These are phyloP conservation scores for Kalanchoe fedtschenkoi DNA, from an alignment of 164 flowering plant species.

Conservation along the genomic window DNA sequence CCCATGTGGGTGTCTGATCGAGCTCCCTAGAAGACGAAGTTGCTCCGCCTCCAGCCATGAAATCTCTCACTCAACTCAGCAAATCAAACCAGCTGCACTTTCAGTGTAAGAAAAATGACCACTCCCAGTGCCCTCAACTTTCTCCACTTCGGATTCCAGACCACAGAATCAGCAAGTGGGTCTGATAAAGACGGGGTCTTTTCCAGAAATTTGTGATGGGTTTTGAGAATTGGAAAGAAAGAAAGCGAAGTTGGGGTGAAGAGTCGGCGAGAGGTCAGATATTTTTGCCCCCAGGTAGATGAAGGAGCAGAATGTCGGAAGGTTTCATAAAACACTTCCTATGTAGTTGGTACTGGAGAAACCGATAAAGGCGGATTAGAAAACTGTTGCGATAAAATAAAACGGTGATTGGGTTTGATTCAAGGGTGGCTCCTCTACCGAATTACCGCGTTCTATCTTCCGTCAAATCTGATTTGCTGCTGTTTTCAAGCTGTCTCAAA, in stretches of 20 bases:
- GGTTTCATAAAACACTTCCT: not conserved
- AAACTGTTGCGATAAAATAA: not conserved
- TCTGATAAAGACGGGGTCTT: not conserved
- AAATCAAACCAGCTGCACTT: not conserved
- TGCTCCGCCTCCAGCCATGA: slow-evolving; percentile 15
- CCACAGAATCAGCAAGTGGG: not conserved
- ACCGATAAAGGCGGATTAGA: not conserved
- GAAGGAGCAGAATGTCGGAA: not conserved
- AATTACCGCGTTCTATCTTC: too few species aligned
- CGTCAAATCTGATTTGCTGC: too few species aligned
- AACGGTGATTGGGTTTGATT: too few species aligned
- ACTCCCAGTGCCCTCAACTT: too few species aligned
- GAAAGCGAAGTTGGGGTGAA: not conserved
- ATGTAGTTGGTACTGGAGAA: too few species aligned
- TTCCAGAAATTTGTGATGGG: not conserved
- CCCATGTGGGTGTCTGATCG: slow-evolving; percentile 88
- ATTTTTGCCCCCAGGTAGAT: too few species aligned
- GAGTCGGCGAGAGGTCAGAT: not conserved
- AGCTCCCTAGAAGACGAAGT: slow-evolving; percentile 28
- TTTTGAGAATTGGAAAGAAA: not conserved
- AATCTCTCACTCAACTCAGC: too few species aligned
- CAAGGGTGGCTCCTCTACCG: too few species aligned
- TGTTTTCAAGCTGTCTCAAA: too few species aligned
- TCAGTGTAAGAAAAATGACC: too few species aligned
- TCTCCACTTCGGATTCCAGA: not conserved